Evolutionary conservation across 2,329 filamentous ascomycete species (phyloP), one percentile per base, ranked within the genome.

Genomic region (Neurospora sp.): DNA sequence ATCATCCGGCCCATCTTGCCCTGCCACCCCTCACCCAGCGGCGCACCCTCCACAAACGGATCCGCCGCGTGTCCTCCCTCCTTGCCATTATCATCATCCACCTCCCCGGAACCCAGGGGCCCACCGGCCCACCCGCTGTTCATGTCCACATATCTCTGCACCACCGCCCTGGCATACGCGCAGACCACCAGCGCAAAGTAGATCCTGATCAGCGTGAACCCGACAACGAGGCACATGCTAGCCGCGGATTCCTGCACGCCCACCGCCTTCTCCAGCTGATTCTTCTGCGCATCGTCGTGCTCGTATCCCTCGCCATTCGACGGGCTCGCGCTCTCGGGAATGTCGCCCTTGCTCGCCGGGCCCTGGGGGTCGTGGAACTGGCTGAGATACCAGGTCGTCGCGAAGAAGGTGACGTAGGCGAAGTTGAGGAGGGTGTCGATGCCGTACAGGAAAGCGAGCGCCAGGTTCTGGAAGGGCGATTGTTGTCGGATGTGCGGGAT

Each of bases 171-270:
- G 3, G 94, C 93, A 79, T 92, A 96, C 7, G 92, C 89, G 81
- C 97, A 89, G 78, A 97, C 89, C 69, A 97, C 86, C 43, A 97
- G 83, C 74, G 91, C 88, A 76, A 97, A 94, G 82, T 97, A 97
- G 38, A 93, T 79, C 38, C 94, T 87, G 52, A 97, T 83, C 13
- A 90, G 83, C 81, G 91, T 96, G 73, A 97, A 86, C 1, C 86
- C 80, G 39, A 87, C 85, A 72, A 97, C 92, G 69, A 97, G 84
- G 11, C 90, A 83, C 79, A 97, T 91, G 80, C 91, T 95, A 72
- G 92, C 90, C 81, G 76, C 89, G 84, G 80, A 90, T 84, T 82
- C 90, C 82, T 78, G 92, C 2, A 82, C 81, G 5, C 75, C 75
- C 33, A 74, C 72, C 39, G 69, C 75, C 5, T 72, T 73, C 11